phyloP scores from a whole-genome alignment of 176 grass and related monocot genomes.

The Triticum dicoccoides region DNA sequence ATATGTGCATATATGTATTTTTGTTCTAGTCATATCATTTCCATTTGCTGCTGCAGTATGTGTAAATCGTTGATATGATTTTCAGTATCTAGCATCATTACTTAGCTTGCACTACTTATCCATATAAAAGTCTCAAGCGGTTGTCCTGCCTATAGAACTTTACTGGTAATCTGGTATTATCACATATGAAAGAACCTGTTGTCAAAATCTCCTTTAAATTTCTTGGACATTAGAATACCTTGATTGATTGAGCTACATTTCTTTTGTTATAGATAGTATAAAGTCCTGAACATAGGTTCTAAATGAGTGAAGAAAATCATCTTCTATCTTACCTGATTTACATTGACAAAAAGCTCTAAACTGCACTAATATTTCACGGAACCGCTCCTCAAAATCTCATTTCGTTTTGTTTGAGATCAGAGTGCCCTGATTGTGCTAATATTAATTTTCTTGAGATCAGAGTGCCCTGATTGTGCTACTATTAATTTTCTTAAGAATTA shows the following conservation, averaged over 20 bases:
- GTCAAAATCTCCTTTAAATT: background rate
- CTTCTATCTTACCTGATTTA: background rate
- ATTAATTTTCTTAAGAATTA: background rate
- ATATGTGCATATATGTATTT: background rate
- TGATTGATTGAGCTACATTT: slow-evolving; percentile 1
- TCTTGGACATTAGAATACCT: background rate
- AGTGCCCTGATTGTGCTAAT: background rate
- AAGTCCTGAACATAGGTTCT: background rate
- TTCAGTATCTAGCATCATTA: background rate
- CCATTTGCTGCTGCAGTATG: background rate
- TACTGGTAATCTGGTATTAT: background rate
- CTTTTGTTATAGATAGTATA: background rate
- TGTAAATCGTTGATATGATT: background rate
- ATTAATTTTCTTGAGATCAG: background rate
- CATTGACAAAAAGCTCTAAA: background rate
- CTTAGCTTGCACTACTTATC: background rate
- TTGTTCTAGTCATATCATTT: background rate
- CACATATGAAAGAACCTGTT: background rate
- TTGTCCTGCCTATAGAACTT: background rate
- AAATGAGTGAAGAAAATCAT: background rate
- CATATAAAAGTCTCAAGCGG: background rate
- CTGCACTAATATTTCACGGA: background rate
- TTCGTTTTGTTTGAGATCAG: background rate
- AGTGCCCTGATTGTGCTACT: background rate
- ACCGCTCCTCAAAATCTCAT: background rate